Conservation (phyloP, 208 protist species). For the Crithidia fasciculata region DNA sequence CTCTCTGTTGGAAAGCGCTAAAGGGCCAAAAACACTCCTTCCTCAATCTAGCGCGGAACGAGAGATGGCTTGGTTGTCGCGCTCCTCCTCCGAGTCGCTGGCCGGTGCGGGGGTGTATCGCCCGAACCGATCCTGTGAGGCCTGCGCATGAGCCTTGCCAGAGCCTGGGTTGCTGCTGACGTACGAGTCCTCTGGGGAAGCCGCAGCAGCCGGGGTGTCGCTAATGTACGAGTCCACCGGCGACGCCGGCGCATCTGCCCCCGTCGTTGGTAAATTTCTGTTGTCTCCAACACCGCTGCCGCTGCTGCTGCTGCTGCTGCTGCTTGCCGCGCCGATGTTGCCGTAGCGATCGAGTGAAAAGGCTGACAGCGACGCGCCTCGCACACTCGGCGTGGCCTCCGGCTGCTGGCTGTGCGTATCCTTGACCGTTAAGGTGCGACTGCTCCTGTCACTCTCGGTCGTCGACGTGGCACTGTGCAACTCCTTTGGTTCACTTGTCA, state of each 20-base stretch:
- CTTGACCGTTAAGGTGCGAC: neutral
- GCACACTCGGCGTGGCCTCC: no score
- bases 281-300: neutral
- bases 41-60: slow-evolving; percentile 69
- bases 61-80: slow-evolving; percentile 73
- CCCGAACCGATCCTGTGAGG: neutral
- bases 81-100: slow-evolving; percentile 82
- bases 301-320: neutral
- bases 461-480: neutral
- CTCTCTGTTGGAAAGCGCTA: no score
- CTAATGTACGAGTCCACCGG: slow-evolving; percentile 20
- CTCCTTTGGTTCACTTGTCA: neutral
- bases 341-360: slow-evolving; percentile 9
- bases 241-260: neutral
- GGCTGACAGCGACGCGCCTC: neutral
- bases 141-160: no score
- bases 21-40: slow-evolving; percentile 2
- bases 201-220: slow-evolving; percentile 2
- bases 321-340: neutral
- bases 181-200: slow-evolving; percentile 29
- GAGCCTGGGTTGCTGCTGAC: slow-evolving; percentile 31
- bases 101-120: slow-evolving; percentile 54
- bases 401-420: neutral
- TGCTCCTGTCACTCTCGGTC: neutral
- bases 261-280: neutral